Percentiles rank a stretch among this genome's conserved stretches.
phyloP scores from a whole-genome alignment of 2,329 filamentous ascomycete species.

The Knoxdaviesia proteae region DNA sequence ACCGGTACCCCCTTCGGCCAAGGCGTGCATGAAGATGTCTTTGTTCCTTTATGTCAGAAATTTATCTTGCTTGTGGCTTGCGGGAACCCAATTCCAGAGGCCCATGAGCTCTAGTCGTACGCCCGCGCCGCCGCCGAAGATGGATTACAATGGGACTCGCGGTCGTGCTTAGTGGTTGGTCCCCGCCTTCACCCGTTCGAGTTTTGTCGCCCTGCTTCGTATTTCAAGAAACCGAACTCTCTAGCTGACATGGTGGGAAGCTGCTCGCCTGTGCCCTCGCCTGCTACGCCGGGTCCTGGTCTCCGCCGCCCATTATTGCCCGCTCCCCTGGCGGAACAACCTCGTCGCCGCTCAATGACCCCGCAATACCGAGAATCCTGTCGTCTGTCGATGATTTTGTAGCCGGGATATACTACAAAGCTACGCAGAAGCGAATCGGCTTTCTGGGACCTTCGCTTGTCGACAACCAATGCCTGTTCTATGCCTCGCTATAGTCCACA shows the following conservation, averaged over 20 bases:
- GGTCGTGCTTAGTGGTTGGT: constrained; percentile 8
- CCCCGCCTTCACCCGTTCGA: not conserved
- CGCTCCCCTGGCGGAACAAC: no score
- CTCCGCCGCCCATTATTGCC: not conserved
- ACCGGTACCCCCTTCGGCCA: not conserved
- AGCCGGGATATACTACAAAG: constrained; percentile 8
- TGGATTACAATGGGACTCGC: constrained; percentile 7
- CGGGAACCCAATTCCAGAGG: constrained; percentile 9
- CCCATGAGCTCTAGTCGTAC: constrained; percentile 5
- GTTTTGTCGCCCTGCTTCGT: no score
- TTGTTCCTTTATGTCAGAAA: constrained; percentile 4
- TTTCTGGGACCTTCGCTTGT: constrained; percentile 6
- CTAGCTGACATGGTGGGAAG: no score
- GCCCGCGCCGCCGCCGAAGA: constrained; percentile 6
- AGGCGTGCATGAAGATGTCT: constrained; percentile 2
- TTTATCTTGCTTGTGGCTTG: constrained; percentile 7
- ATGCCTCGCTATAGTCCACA: constrained; percentile 5
- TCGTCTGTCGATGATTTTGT: constrained; percentile 1
- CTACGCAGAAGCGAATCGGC: constrained; percentile 8
- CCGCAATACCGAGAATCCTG: not conserved
- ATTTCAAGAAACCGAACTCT: no score
- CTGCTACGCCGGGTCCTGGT: constrained; percentile 1
- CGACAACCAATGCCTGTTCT: constrained; percentile 10
- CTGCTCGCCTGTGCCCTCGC: constrained; percentile 2
- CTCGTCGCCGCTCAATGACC: not conserved